Evolutionary conservation across 1,139 yeast genomes (phyloP).

Genomic region (Magnusiomyces suaveolens): DNA sequence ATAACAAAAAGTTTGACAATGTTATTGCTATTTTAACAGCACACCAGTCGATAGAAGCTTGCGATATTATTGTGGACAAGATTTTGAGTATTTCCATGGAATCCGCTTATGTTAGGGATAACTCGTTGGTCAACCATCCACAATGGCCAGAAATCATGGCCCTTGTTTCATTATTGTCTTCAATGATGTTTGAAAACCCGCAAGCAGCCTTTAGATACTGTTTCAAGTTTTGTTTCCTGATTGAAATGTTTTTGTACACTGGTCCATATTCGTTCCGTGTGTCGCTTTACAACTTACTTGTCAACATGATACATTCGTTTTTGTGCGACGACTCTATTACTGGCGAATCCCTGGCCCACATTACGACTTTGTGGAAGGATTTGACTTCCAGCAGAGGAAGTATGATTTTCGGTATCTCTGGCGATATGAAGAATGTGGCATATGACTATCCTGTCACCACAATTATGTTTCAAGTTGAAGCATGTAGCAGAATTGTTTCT

Average conservation of each 20-base stretch:
- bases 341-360: slow-evolving; percentile 7
- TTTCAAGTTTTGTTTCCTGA: slow-evolving; percentile 63
- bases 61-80: slow-evolving; percentile 54
- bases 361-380: slow-evolving; percentile 40
- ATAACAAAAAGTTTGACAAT: slow-evolving; percentile 18
- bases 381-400: slow-evolving; percentile 65
- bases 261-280: slow-evolving; percentile 61
- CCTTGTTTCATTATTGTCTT: slow-evolving; percentile 54
- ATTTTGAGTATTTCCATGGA: slow-evolving; percentile 41
- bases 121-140: slow-evolving; percentile 42
- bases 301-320: slow-evolving; percentile 66
- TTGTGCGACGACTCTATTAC: slow-evolving; percentile 20
- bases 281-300: slow-evolving; percentile 54
- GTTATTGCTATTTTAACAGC: slow-evolving; percentile 49
- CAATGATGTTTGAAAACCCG: slow-evolving; percentile 64
- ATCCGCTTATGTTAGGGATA: slow-evolving; percentile 36
- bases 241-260: slow-evolving; percentile 63
- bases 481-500: slow-evolving; percentile 52
- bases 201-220: slow-evolving; percentile 55
- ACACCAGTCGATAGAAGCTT: slow-evolving; percentile 62
- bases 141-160: slow-evolving; percentile 67
- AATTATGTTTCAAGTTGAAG: slow-evolving; percentile 50
- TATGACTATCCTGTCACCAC: slow-evolving; percentile 42
- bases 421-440: slow-evolving; percentile 42
- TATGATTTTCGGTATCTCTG: slow-evolving; percentile 69